These are phyloP conservation scores for Penicillium daleae DNA, from an alignment of 495 filamentous ascomycete species.

Conservation along the genomic window DNA sequence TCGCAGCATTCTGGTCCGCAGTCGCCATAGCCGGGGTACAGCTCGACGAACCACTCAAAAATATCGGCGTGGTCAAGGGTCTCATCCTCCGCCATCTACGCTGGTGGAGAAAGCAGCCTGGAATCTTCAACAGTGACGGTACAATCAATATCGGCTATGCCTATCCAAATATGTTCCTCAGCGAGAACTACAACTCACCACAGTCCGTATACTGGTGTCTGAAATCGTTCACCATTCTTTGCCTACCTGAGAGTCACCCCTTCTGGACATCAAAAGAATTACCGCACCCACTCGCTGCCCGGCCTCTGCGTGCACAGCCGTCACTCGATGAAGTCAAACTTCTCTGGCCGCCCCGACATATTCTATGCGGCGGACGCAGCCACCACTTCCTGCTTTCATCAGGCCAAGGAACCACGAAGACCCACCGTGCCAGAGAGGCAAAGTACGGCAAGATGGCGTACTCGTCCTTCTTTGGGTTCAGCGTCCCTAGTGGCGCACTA, in stretches of 20 bases:
- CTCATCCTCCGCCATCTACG: slow-evolving; percentile 69
- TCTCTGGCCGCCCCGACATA: slow-evolving; percentile 8
- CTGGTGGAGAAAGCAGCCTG: slow-evolving; percentile 75
- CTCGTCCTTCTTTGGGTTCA: slow-evolving; percentile 11
- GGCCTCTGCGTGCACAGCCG: slow-evolving; percentile 1
- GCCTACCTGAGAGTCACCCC: slow-evolving; percentile 37
- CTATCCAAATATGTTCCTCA: slow-evolving; percentile 74
- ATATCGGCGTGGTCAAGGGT: slow-evolving; percentile 66
- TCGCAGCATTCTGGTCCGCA: slow-evolving; percentile 75
- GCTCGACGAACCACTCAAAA: slow-evolving; percentile 48
- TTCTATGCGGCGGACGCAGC: slow-evolving; percentile 8
- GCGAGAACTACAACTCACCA: slow-evolving; percentile 78
- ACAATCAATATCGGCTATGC: slow-evolving; percentile 73
- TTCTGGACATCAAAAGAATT: slow-evolving; percentile 15
- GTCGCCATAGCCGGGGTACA: slow-evolving; percentile 65
- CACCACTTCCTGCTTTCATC: slow-evolving; percentile 9
- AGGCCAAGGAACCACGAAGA: slow-evolving; percentile 2
- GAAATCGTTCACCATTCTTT: slow-evolving; percentile 69
- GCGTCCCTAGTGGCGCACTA: slow-evolving; percentile 3
- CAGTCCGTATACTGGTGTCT: slow-evolving; percentile 72
- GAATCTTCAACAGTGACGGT: slow-evolving; percentile 51
- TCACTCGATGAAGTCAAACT: slow-evolving; percentile 7
- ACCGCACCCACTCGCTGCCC: background rate
- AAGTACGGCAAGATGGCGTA: slow-evolving; percentile 12
- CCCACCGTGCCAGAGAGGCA: slow-evolving; percentile 6